A percentile compares a stretch with the other conserved stretches of the same genome.
These are phyloP conservation scores for Wickerhamiella dianesei DNA, from an alignment of 805 yeast genomes.

Conservation along the genomic window DNA sequence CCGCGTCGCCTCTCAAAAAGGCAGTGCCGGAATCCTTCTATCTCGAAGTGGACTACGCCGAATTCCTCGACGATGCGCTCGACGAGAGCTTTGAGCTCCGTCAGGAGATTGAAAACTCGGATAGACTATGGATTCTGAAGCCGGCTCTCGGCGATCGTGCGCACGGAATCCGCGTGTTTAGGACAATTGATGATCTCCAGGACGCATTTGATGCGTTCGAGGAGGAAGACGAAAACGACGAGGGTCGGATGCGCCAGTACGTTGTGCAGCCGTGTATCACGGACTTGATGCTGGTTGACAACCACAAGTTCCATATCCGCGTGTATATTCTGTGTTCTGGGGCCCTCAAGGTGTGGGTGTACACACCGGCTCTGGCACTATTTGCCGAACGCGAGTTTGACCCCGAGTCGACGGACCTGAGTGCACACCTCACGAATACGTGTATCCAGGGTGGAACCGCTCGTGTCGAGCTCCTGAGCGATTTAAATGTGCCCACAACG, in stretches of 20 bases:
- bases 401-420: constrained; percentile 31
- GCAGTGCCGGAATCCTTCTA: constrained; percentile 67
- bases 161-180: constrained; percentile 81
- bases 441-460: constrained; percentile 52
- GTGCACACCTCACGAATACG: constrained; percentile 84
- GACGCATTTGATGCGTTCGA: constrained; percentile 75
- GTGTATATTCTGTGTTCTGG: constrained; percentile 70
- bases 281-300: constrained; percentile 55
- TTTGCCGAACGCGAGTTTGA: constrained; percentile 52
- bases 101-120: constrained; percentile 52
- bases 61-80: constrained; percentile 81
- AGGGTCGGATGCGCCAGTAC: constrained; percentile 61
- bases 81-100: constrained; percentile 87
- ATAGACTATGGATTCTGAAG: constrained; percentile 72
- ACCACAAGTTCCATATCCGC: constrained; percentile 79
- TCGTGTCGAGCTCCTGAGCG: constrained; percentile 52
- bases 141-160: constrained; percentile 97
- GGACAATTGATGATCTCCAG: constrained; percentile 66
- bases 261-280: constrained; percentile 70
- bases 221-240: constrained; percentile 52
- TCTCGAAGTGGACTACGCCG: constrained; percentile 88
- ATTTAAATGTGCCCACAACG: constrained; percentile 23
- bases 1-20: constrained; percentile 41
- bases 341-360: constrained; percentile 63
- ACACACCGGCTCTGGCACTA: constrained; percentile 63